Conservation (phyloP, 495 filamentous ascomycete genomes). For the Penicillium pancosmium region DNA sequence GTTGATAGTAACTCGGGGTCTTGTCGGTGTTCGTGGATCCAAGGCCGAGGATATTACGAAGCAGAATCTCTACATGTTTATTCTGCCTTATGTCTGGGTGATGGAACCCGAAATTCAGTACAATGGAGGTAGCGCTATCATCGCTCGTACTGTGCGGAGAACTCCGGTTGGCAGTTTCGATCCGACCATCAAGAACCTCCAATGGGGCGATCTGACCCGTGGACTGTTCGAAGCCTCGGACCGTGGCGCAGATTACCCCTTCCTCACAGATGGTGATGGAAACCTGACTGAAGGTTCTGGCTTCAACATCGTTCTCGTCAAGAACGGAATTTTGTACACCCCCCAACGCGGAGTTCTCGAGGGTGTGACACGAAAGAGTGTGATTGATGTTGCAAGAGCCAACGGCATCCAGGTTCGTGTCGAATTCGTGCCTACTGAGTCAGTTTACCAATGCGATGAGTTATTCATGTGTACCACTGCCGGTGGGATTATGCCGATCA, state of each 20-base stretch:
- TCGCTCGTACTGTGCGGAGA: conserved; percentile 41
- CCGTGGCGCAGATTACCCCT: conserved; percentile 35
- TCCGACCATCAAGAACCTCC: conserved; percentile 46
- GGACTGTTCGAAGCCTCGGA: conserved; percentile 35
- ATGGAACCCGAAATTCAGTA: conserved; percentile 42
- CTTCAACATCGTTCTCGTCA: conserved; percentile 37
- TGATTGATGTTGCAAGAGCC: conserved; percentile 31
- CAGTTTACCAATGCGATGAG: conserved; percentile 37
- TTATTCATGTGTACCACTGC: conserved; percentile 45
- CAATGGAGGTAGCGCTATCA: conserved; percentile 38
- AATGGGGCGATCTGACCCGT: conserved; percentile 44
- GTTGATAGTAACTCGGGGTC: conserved; percentile 43
- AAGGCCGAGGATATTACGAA: conserved; percentile 32
- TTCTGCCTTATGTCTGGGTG: conserved; percentile 42
- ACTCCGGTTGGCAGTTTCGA: conserved; percentile 38
- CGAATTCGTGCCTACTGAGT: conserved; percentile 32
- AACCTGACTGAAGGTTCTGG: conserved; percentile 38
- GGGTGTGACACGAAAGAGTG: conserved; percentile 37
- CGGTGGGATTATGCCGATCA: conserved; percentile 45
- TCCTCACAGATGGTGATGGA: conserved; percentile 42
- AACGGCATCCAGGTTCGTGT: conserved; percentile 27
- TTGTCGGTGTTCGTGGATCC: conserved; percentile 33
- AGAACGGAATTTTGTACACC: conserved; percentile 35
- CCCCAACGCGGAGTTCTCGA: conserved; percentile 35
- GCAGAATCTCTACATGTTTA: conserved; percentile 43